Base-by-base conservation (phyloP, 2,329 filamentous ascomycete genomes). In the Helotiales sp. region DNA sequence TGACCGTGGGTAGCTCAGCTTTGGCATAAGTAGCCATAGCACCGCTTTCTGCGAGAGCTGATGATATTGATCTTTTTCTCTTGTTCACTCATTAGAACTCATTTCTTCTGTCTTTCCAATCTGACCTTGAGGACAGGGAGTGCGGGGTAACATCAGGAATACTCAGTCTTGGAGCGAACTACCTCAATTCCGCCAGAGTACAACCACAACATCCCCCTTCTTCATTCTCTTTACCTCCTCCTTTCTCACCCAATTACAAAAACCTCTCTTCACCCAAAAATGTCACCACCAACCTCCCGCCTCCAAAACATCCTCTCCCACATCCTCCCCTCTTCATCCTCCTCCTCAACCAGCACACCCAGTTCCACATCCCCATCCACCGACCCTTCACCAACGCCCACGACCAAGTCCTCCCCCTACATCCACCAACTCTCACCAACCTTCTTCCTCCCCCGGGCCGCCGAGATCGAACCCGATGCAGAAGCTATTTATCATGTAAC, bases 401-500 rank as follows among this genome's bases (percentile, higher is more conserved):
- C 19, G 15, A 15, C 36, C 68, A 66, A 47, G 19, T 53, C 60
- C 5, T 55, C 60, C 33, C 59, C 27, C 52, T 69, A 57, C 73
- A 82, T 89, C 68, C 89, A 93, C 74, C 85, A 88, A 15, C 84
- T 98, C 29, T 93, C 91, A 1, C 93, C 93, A 0, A 96, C 93
- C 2, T 87, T 86, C 73, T 97, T 96, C 72, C 78, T 96, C 22
- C 89, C 90, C 64, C 87, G 93, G 53, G 92, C 93, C 17, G 93
- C 93, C 6, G 80, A 84, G 46, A 95, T 98, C 68, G 93, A 97
- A 74, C 93, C 93, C 5, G 79, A 93, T 69, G 91, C 90, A 12
- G 81, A 87, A 65, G 93, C 93, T 33, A 89, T 97, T 69, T 87
- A 92, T 70, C 93, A 98, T 74, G 78, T 91, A 54, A 96, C 92